Percentiles rank a stretch among this genome's conserved stretches.
These are phyloP conservation scores for Naegleria fowleri DNA, from an alignment of 208 protist genomes.

Conservation along the genomic window DNA sequence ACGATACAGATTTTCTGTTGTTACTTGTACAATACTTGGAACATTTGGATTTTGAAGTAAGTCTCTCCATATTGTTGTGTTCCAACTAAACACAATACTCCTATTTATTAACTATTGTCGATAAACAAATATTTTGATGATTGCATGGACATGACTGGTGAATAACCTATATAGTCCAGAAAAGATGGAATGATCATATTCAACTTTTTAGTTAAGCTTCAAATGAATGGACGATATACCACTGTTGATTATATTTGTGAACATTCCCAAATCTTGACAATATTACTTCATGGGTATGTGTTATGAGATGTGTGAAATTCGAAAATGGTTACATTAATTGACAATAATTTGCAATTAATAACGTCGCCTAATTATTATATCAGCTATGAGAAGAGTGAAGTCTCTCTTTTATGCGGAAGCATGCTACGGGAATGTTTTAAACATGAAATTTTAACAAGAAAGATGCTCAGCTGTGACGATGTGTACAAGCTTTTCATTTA, in stretches of 20 bases:
- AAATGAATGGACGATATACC: not conserved
- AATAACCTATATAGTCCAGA: constrained; percentile 20
- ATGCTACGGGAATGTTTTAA: constrained; percentile 11
- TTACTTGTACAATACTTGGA: constrained; percentile 7
- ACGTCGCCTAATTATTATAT: not conserved
- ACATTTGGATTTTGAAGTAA: constrained; percentile 27
- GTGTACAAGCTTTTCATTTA: constrained; percentile 60
- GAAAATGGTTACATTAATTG: not conserved
- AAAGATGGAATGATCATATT: constrained; percentile 16
- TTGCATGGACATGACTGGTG: too few relatives aligned
- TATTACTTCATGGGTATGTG: not conserved
- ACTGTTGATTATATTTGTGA: constrained; percentile 19
- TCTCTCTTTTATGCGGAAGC: constrained; percentile 1
- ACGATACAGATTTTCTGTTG: not conserved
- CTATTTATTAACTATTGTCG: too few relatives aligned
- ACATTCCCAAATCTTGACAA: not conserved
- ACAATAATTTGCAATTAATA: not conserved
- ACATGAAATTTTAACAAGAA: constrained; percentile 8
- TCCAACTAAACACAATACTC: too few relatives aligned
- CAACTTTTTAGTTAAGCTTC: not conserved
- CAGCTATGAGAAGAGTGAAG: not conserved
- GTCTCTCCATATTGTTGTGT: not conserved
- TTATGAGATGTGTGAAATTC: not conserved
- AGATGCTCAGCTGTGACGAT: not conserved
- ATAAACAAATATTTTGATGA: too few relatives aligned